Conservation (phyloP, 2,329 filamentous ascomycete species). For the Cryphonectria naterciae region DNA sequence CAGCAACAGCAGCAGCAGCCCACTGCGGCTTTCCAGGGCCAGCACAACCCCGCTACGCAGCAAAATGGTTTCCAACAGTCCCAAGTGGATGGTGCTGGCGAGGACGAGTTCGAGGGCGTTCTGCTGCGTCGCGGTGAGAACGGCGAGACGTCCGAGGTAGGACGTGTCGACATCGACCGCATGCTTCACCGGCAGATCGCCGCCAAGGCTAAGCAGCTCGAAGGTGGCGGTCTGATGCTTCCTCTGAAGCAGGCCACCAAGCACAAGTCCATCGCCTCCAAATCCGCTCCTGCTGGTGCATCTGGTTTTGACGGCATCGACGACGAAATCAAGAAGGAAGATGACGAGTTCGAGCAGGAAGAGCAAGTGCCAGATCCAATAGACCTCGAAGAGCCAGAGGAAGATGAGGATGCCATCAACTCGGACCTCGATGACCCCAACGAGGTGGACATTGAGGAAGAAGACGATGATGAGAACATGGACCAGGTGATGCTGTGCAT, state of each 20-base stretch:
- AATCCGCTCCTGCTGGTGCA: conserved; percentile 38
- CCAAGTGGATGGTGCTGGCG: conserved; percentile 77
- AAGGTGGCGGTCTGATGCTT: conserved; percentile 77
- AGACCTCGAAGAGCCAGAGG: conserved; percentile 58
- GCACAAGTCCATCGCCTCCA: conserved; percentile 37
- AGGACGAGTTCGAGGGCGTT: conserved; percentile 62
- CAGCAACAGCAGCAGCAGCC: conserved; percentile 31
- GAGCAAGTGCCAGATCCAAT: not conserved
- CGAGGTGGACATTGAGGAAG: conserved; percentile 80
- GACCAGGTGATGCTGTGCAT: conserved; percentile 97
- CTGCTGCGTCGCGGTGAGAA: conserved; percentile 60
- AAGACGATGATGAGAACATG: conserved; percentile 82
- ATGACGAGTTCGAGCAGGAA: conserved; percentile 48
- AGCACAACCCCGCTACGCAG: conserved; percentile 37
- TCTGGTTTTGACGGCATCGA: conserved; percentile 68
- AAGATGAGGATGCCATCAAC: conserved; percentile 96
- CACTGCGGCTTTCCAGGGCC: not conserved
- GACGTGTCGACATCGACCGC: conserved; percentile 67
- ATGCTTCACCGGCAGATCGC: conserved; percentile 72
- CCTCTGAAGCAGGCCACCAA: conserved; percentile 63
- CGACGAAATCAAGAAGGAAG: conserved; percentile 63
- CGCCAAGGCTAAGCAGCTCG: conserved; percentile 67
- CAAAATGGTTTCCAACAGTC: conserved; percentile 47
- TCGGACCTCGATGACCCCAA: conserved; percentile 96
- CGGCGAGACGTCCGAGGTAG: conserved; percentile 59